Conservation (phyloP, 129 eudicot genomes). For the Chrysanthemum seticuspe region DNA sequence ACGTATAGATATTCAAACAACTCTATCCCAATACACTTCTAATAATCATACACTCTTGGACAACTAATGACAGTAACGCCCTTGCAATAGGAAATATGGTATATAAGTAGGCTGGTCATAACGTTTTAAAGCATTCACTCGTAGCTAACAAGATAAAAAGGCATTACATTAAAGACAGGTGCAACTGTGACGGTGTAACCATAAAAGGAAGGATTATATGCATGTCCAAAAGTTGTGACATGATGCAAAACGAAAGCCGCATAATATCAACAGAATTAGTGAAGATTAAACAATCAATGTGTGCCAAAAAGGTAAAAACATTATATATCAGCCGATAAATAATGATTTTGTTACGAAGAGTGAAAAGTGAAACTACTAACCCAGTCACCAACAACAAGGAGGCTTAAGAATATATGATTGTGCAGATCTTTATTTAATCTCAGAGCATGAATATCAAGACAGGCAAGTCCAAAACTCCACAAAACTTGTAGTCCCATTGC, state of each 20-base stretch:
- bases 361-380: constrained; percentile 38
- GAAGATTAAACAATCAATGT: neutral
- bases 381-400: constrained; percentile 87
- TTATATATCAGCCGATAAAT: neutral
- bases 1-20: too few species aligned
- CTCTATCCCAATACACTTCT: too few species aligned
- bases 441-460: constrained; percentile 71
- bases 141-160: too few species aligned
- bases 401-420: constrained; percentile 52
- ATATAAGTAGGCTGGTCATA: too few species aligned
- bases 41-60: too few species aligned
- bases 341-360: neutral
- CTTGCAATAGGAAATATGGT: too few species aligned
- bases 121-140: too few species aligned
- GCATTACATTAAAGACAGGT: too few species aligned
- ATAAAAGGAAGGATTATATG: neutral
- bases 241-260: neutral
- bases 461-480: constrained; percentile 87
- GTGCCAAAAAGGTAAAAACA: neutral
- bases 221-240: neutral
- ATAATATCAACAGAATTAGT: neutral
- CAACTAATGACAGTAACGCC: too few species aligned
- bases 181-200: too few species aligned
- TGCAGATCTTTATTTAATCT: constrained; percentile 56
- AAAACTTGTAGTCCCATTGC: constrained; percentile 77